phyloP scores from a whole-genome alignment of 768 basidiomycete species.

The Ramaria sp. region DNA sequence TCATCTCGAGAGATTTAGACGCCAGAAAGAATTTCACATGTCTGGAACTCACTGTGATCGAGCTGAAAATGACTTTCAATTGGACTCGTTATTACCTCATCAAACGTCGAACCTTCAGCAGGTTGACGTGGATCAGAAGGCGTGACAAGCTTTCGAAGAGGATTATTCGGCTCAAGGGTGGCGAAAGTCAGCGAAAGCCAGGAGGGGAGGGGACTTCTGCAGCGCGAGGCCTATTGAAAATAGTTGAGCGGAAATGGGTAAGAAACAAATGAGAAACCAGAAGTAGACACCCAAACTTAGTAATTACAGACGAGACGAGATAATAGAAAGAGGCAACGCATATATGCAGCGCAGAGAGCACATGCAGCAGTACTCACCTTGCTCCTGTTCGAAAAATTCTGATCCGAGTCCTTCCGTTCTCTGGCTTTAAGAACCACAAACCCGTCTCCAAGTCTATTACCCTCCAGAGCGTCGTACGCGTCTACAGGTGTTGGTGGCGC shows the following conservation, averaged over 20 bases:
- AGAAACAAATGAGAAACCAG: neutral
- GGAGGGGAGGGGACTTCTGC: constrained; percentile 29
- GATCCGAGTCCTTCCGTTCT: neutral
- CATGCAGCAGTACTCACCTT: neutral
- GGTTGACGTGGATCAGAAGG: neutral
- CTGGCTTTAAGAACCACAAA: constrained; percentile 31
- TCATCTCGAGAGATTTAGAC: neutral
- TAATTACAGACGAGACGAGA: neutral
- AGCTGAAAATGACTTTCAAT: neutral
- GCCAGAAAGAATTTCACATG: neutral
- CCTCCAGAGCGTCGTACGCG: constrained; percentile 24
- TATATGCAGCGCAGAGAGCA: neutral
- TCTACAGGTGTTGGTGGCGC: constrained; percentile 31
- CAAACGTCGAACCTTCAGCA: neutral
- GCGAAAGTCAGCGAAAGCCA: constrained; percentile 49
- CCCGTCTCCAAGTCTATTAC: constrained; percentile 25
- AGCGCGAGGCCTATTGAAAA: neutral
- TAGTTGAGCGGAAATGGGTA: neutral
- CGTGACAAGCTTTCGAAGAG: constrained; percentile 30
- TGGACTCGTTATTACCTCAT: neutral
- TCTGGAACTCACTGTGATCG: neutral
- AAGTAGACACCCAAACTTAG: neutral
- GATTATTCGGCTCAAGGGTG: constrained; percentile 33
- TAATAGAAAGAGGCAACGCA: neutral
- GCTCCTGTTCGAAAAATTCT: neutral